A percentile compares a stretch with the other conserved stretches of the same genome.
Evolutionary conservation across 202 grass and related monocot genomes (phyloP).

Genomic region (Setaria viridis): DNA sequence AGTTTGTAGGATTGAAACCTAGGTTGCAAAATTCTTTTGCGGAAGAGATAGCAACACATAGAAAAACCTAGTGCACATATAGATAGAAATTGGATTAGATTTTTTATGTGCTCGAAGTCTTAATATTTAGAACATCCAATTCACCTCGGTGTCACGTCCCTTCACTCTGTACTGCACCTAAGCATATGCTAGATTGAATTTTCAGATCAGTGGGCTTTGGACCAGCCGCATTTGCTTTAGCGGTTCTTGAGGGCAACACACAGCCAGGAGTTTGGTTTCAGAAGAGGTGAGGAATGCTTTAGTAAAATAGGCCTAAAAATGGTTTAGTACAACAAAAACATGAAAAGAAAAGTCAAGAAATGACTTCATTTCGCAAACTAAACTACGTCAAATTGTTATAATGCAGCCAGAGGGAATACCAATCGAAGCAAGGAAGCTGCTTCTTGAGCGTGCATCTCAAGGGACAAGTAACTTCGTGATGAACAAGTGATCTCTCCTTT

Average conservation of each 20-base stretch:
- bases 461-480: constrained; percentile 78
- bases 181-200: constrained; percentile 20
- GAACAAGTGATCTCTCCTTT: constrained; percentile 66
- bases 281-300: constrained; percentile 6
- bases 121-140: too few species aligned
- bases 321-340: not conserved
- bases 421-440: constrained; percentile 83
- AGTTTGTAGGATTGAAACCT: too few species aligned
- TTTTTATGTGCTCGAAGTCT: too few species aligned
- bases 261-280: not conserved
- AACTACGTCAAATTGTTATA: constrained; percentile 9
- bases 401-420: constrained; percentile 83
- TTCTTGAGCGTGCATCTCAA: constrained; percentile 77
- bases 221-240: constrained; percentile 64
- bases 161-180: not conserved
- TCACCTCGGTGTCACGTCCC: too few species aligned
- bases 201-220: constrained; percentile 75
- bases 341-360: not conserved
- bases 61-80: too few species aligned
- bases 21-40: too few species aligned
- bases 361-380: not conserved
- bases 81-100: too few species aligned
- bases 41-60: too few species aligned
- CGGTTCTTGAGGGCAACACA: constrained; percentile 86
- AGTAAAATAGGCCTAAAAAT: not conserved